Evolutionary conservation across 2,329 filamentous ascomycete genomes (phyloP), one percentile per base, ranked within the genome.

Genomic region (Piedraia hortae): DNA sequence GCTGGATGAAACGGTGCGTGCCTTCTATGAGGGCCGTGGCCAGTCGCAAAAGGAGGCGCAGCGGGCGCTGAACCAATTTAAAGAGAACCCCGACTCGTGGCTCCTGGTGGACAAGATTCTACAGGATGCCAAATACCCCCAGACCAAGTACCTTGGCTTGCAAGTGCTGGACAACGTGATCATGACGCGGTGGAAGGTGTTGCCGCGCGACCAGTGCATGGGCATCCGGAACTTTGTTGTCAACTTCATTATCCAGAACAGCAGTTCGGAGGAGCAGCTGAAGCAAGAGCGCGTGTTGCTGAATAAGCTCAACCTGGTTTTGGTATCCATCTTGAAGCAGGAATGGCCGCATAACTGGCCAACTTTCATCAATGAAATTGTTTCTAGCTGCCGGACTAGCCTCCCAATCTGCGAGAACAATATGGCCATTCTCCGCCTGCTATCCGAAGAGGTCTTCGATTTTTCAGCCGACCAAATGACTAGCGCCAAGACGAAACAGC

Each of bases 261-360:
- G 85, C 20, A 68, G 63, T 46, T 72, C 77, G 29, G 82, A 93
- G 47, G 82, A 93, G 42, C 70, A 68, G 32, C 57, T 91, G 35
- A 72, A 69, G 45, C 54, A 62, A 36, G 71, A 93, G 49, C 71
- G 74, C 42, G 80, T 80, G 15, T 64, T 97, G 28, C 57, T 97
- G 42, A 93, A 93, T 61, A 97, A 97, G 56, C 67, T 97, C 30
- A 97, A 97, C 42, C 62, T 97, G 38, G 82, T 93, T 26, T 70
- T 97, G 31, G 77, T 97, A 36, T 91, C 80, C 26, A 82, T 97
- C 31, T 56, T 97, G 42, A 97, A 97, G 59, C 85, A 97, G 51
- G 85, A 97, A 50, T 97, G 85, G 85, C 85, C 85, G 26, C 82
- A 93, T 51, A 89, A 97, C 56, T 97, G 88, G 85, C 85, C 88